Percentiles rank a stretch among this genome's conserved stretches.
phyloP scores from a whole-genome alignment of 306 rosid genomes.

The Morella rubra region DNA sequence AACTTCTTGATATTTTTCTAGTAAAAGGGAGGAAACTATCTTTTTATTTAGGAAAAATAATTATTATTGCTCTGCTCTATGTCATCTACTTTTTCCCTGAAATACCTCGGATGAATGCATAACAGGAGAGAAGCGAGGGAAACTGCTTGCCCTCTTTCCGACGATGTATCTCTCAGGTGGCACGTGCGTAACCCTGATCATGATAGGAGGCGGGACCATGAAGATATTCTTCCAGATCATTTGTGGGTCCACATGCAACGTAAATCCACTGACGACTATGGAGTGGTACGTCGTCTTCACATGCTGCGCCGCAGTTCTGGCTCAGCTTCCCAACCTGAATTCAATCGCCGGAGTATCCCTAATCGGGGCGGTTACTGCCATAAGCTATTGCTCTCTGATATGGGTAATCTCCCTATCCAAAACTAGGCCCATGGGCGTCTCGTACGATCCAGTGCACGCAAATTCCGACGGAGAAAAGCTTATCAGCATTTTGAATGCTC shows the following conservation, averaged over 20 bases:
- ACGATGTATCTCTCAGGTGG: slow-evolving; percentile 77
- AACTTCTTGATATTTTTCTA: too few relatives aligned
- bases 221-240: slow-evolving; percentile 56
- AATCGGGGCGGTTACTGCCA: slow-evolving; percentile 58
- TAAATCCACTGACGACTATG: slow-evolving; percentile 30
- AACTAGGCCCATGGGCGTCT: slow-evolving; percentile 32
- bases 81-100: not conserved
- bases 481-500: slow-evolving; percentile 49
- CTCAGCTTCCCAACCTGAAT: slow-evolving; percentile 78
- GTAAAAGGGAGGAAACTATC: too few relatives aligned
- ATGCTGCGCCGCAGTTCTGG: slow-evolving; percentile 48
- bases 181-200: slow-evolving; percentile 72
- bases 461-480: slow-evolving; percentile 32
- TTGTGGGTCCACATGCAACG: slow-evolving; percentile 32
- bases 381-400: slow-evolving; percentile 56
- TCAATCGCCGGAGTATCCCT: slow-evolving; percentile 74
- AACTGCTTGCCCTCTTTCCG: slow-evolving; percentile 55
- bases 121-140: slow-evolving; percentile 73
- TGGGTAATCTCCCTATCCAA: slow-evolving; percentile 51
- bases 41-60: too few relatives aligned
- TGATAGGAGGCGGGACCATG: slow-evolving; percentile 73
- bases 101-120: not conserved
- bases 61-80: too few relatives aligned
- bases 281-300: slow-evolving; percentile 75
- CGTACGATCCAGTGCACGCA: slow-evolving; percentile 36